These are phyloP conservation scores for Colletotrichum musae DNA, from an alignment of 2,329 filamentous ascomycete genomes.

Conservation along the genomic window DNA sequence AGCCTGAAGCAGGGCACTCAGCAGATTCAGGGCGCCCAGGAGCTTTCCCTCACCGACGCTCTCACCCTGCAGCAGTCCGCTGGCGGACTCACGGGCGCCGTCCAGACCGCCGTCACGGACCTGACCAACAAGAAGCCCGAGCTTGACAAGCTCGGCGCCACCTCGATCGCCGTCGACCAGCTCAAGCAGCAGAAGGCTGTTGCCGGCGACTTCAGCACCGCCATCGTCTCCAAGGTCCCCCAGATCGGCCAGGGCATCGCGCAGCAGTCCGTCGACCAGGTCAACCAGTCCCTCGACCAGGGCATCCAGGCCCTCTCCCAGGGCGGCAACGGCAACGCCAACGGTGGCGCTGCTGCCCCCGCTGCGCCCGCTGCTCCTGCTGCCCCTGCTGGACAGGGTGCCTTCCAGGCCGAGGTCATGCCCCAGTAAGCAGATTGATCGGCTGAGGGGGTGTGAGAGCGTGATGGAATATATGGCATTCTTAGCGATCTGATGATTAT, in stretches of 20 bases:
- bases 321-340: constrained; percentile 1
- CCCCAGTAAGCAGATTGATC: neutral
- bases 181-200: constrained; percentile 45
- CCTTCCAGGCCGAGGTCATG: constrained; percentile 37
- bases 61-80: constrained; percentile 44
- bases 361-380: constrained; percentile 20
- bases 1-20: constrained; percentile 43
- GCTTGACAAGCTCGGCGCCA: constrained; percentile 47
- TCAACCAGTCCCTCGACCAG: constrained; percentile 43
- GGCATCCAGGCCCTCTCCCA: constrained; percentile 43
- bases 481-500: constrained; percentile 12
- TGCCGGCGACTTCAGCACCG: constrained; percentile 44
- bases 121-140: constrained; percentile 46
- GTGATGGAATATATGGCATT: neutral
- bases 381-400: constrained; percentile 16
- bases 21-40: constrained; percentile 47
- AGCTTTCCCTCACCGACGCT: constrained; percentile 44
- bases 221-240: constrained; percentile 47
- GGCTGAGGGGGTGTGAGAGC: no score
- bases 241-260: constrained; percentile 47
- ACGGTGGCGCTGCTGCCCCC: constrained; percentile 18
- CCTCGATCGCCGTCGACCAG: constrained; percentile 44
- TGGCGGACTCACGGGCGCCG: constrained; percentile 42
- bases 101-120: constrained; percentile 43
- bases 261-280: constrained; percentile 46